Evolutionary conservation across 345 rosid species (phyloP).

Genomic region (Aethionema arabicum): DNA sequence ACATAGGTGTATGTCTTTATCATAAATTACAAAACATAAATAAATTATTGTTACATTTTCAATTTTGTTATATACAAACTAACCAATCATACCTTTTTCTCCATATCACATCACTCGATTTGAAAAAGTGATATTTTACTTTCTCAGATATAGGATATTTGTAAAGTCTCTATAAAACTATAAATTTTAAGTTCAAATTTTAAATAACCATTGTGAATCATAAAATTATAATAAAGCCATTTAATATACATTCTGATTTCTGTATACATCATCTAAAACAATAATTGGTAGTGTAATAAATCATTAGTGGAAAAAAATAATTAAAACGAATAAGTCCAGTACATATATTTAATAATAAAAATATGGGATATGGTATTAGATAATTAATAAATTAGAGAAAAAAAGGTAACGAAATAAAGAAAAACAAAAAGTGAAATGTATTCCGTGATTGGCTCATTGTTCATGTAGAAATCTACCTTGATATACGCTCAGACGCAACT

Average conservation of each 20-base stretch:
- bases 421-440: background rate
- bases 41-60: background rate
- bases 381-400: background rate
- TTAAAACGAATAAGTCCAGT: too few relatives aligned
- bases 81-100: conserved; percentile 17
- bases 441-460: conserved; percentile 37
- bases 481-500: conserved; percentile 26
- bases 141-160: background rate
- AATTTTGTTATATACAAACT: conserved; percentile 3
- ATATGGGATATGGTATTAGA: background rate
- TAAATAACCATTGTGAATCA: too few relatives aligned
- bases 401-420: conserved; percentile 5
- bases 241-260: too few relatives aligned
- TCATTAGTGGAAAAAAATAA: too few relatives aligned
- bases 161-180: too few relatives aligned
- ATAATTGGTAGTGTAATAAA: too few relatives aligned
- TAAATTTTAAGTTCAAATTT: too few relatives aligned
- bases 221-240: too few relatives aligned
- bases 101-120: conserved; percentile 9
- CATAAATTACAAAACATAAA: conserved; percentile 28
- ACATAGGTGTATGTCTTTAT: conserved; percentile 28
- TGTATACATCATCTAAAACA: too few relatives aligned
- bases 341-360: background rate
- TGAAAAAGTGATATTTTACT: conserved; percentile 6
- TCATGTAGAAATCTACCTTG: conserved; percentile 21